Conservation (phyloP, 2,329 filamentous ascomycete species). For the Capronia americana region DNA sequence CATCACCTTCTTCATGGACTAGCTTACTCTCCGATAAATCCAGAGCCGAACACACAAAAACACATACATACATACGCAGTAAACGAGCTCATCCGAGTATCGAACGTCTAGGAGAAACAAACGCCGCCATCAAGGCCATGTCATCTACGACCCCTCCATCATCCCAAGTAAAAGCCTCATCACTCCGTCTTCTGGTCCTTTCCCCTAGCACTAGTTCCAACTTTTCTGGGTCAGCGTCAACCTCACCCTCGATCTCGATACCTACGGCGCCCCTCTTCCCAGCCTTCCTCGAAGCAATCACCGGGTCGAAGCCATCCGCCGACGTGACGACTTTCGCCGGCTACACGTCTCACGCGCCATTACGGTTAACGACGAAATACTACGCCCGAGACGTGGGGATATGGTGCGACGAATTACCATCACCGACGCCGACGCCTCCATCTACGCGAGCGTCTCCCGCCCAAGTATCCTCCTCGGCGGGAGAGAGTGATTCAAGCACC, state of each 20-base stretch:
- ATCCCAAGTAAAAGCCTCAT: constrained; percentile 25
- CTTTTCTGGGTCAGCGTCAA: constrained; percentile 1
- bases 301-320: constrained; percentile 31
- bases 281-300: constrained; percentile 36
- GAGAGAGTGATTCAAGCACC: not conserved
- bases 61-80: not conserved
- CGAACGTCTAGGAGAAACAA: not conserved
- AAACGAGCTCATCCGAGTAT: not conserved
- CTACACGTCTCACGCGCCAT: constrained; percentile 54
- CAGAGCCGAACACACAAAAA: not conserved
- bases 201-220: constrained; percentile 13
- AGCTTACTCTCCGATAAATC: not conserved
- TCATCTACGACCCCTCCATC: constrained; percentile 3
- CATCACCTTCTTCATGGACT: not conserved
- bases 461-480: not conserved
- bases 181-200: constrained; percentile 38
- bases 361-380: constrained; percentile 52
- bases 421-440: not conserved
- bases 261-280: constrained; percentile 31
- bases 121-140: not conserved
- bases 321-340: constrained; percentile 49
- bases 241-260: constrained; percentile 10
- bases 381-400: constrained; percentile 53
- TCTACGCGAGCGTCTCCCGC: not conserved
- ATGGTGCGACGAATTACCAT: constrained; percentile 56